A percentile compares a stretch with the other conserved stretches of the same genome.
Conservation (phyloP, 805 yeast species). For the Isabelozyma gotoi region DNA sequence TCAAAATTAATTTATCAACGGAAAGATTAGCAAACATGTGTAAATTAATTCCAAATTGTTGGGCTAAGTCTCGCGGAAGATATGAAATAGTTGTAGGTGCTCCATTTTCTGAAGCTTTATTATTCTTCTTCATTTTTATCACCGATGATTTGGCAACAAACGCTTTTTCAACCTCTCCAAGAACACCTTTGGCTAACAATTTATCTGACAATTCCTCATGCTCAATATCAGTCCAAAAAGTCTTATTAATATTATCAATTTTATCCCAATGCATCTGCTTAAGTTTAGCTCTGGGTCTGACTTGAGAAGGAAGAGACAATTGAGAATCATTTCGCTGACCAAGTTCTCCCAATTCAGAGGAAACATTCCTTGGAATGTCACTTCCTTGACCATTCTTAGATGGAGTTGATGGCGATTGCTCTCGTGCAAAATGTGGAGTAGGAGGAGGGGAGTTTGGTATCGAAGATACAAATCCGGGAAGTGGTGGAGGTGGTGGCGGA, state of each 20-base stretch:
- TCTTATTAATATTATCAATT: conserved; percentile 76
- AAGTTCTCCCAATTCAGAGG: not conserved
- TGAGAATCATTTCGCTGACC: not conserved
- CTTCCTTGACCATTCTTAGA: too few species aligned
- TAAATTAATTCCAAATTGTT: conserved; percentile 91
- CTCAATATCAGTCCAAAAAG: conserved; percentile 79
- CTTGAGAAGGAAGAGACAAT: conserved; percentile 1
- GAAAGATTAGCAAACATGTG: conserved; percentile 67
- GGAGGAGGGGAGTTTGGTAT: not conserved
- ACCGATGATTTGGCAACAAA: conserved; percentile 77
- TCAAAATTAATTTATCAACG: conserved; percentile 66
- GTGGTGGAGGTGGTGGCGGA: conserved; percentile 8
- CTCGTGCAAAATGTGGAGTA: not conserved
- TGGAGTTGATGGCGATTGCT: conserved; percentile 2
- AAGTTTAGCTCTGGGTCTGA: conserved; percentile 68
- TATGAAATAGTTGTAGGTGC: conserved; percentile 47
- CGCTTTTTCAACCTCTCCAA: conserved; percentile 78
- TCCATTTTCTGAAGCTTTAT: conserved; percentile 32
- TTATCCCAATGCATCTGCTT: conserved; percentile 98
- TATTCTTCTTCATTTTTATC: conserved; percentile 25
- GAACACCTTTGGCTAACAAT: conserved; percentile 72
- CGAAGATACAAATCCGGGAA: not conserved
- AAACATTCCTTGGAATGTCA: not conserved
- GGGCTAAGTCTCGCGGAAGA: conserved; percentile 82
- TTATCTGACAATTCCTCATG: conserved; percentile 60